phyloP scores from a whole-genome alignment of 1,284 basidiomycete species.

The Mycosarcoma maydis region DNA sequence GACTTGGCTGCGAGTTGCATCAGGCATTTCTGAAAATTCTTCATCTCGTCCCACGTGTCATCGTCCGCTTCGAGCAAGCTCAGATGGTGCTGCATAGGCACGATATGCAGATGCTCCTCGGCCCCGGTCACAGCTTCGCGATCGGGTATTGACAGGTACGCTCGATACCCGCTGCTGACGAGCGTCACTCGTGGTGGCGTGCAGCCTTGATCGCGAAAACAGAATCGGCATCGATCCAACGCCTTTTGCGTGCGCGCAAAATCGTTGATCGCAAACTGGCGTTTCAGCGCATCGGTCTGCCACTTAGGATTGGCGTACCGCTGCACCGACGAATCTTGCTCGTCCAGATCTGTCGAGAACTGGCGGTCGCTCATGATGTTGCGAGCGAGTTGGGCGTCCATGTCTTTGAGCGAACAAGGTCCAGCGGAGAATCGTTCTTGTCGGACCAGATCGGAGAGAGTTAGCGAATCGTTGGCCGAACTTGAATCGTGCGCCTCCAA shows the following conservation, averaged over 20 bases:
- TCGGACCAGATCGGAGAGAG: constrained; percentile 88
- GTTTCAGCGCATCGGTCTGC: constrained; percentile 91
- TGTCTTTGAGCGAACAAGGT: constrained; percentile 84
- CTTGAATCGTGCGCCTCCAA: constrained; percentile 88
- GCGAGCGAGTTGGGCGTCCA: constrained; percentile 87
- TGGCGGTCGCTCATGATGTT: constrained; percentile 87
- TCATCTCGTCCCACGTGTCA: constrained; percentile 81
- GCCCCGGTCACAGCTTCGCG: constrained; percentile 82
- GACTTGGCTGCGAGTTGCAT: constrained; percentile 87
- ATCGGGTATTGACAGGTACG: constrained; percentile 86
- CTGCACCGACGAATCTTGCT: constrained; percentile 96
- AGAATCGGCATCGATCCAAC: constrained; percentile 78
- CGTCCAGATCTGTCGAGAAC: constrained; percentile 79
- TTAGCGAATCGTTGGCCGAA: constrained; percentile 75
- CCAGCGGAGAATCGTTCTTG: constrained; percentile 92
- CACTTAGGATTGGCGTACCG: constrained; percentile 79
- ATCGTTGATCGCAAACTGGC: constrained; percentile 94
- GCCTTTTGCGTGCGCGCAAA: constrained; percentile 93
- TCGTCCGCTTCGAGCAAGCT: constrained; percentile 93
- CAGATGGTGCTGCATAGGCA: constrained; percentile 87
- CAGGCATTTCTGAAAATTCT: constrained; percentile 98
- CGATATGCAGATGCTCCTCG: constrained; percentile 82
- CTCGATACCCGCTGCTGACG: constrained; percentile 87
- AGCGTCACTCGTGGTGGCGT: constrained; percentile 83
- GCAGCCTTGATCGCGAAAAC: constrained; percentile 66